These are phyloP conservation scores for Penicillium olsonii DNA, from an alignment of 2,329 filamentous ascomycete genomes.

Conservation along the genomic window DNA sequence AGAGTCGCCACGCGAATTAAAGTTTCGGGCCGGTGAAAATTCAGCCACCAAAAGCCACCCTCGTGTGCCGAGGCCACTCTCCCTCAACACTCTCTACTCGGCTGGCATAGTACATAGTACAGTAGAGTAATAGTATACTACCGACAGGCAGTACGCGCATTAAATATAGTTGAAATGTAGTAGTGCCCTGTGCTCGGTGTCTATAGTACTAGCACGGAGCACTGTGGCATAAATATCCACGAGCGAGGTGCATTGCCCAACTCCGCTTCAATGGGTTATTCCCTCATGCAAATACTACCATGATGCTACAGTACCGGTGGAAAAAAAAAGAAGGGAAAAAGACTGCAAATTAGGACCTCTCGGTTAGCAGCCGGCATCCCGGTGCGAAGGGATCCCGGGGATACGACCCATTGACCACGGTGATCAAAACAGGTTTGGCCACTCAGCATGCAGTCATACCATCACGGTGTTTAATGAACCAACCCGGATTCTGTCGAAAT, in stretches of 20 bases:
- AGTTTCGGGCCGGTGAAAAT: neutral
- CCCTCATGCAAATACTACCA: neutral
- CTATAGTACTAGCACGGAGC: too few relatives aligned
- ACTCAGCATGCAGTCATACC: neutral
- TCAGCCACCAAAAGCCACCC: neutral
- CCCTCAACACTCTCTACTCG: too few relatives aligned
- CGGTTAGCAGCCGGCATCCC: neutral
- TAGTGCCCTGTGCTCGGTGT: too few relatives aligned
- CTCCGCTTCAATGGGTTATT: neutral
- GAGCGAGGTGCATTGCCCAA: neutral
- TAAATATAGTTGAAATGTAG: too few relatives aligned
- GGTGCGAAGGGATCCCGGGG: neutral
- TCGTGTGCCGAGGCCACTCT: too few relatives aligned
- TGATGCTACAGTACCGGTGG: neutral
- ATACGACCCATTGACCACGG: neutral
- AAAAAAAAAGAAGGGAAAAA: too few relatives aligned
- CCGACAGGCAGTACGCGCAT: too few relatives aligned
- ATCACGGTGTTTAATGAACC: neutral
- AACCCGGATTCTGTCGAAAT: neutral
- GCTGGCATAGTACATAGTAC: too few relatives aligned
- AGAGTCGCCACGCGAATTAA: neutral
- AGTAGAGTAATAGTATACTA: too few relatives aligned
- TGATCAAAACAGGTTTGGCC: neutral
- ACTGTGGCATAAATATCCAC: too few relatives aligned
- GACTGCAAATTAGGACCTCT: neutral